These are phyloP conservation scores for Linnemannia schmuckeri DNA, from an alignment of 192 early-diverging fungal genomes.

Conservation along the genomic window DNA sequence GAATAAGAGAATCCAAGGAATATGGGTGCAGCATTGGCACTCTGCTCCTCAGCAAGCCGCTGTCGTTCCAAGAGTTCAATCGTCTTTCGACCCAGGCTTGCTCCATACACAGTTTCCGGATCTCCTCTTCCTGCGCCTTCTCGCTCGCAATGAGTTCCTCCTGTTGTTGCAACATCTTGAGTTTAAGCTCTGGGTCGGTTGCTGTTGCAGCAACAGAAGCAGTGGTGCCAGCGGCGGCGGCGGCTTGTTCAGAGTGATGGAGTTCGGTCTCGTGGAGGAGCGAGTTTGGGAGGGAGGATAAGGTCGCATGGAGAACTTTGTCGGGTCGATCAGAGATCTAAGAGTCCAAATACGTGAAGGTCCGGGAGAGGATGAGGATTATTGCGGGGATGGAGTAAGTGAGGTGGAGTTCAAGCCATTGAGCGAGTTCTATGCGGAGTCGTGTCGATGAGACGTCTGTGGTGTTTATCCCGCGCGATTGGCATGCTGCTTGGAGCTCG, in stretches of 20 bases:
- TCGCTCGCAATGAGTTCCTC: constrained; percentile 98
- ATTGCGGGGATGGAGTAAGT: constrained; percentile 92
- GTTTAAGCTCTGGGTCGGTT: constrained; percentile 89
- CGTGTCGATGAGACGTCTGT: constrained; percentile 92
- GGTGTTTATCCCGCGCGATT: constrained; percentile 89
- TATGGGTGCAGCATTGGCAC: constrained; percentile 16
- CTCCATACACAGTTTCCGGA: constrained; percentile 69
- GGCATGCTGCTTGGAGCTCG: constrained; percentile 90
- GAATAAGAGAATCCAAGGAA: neutral
- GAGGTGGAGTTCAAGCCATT: constrained; percentile 96
- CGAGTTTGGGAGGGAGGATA: constrained; percentile 91
- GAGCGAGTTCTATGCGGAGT: constrained; percentile 86
- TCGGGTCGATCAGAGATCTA: constrained; percentile 61
- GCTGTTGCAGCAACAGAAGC: neutral
- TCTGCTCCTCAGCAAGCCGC: constrained; percentile 32
- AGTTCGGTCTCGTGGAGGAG: constrained; percentile 89
- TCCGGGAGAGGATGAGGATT: constrained; percentile 90
- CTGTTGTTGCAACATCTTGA: constrained; percentile 94
- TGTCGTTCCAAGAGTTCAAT: constrained; percentile 56
- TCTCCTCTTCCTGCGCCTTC: constrained; percentile 78
- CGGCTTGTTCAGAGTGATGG: constrained; percentile 85
- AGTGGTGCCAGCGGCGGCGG: constrained; percentile 50
- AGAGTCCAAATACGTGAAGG: constrained; percentile 80
- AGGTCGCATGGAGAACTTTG: constrained; percentile 93
- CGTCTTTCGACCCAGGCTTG: constrained; percentile 60